phyloP scores from a whole-genome alignment of 176 grass and related monocot species.

The Chloris gayana region DNA sequence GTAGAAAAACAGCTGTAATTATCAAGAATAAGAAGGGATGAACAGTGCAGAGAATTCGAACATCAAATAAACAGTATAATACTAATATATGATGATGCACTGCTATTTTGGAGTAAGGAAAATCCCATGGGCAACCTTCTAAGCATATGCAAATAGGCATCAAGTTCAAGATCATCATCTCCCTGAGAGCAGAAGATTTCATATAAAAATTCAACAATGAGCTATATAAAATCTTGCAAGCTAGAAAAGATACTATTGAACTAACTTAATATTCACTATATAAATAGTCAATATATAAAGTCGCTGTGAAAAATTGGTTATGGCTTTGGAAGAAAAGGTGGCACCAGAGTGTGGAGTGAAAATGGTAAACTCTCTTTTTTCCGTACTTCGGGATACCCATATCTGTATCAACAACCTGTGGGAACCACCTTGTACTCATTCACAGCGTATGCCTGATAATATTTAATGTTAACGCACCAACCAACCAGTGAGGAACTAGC shows the following conservation, averaged over 20 bases:
- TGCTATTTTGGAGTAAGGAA: conserved; percentile 2
- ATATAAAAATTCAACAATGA: neutral
- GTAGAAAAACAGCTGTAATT: conserved; percentile 13
- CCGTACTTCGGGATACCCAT: neutral
- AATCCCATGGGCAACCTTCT: neutral
- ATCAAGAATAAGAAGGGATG: neutral
- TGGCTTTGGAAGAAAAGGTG: too few species aligned
- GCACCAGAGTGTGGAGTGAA: too few species aligned
- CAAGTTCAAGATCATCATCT: neutral
- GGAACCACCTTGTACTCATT: neutral
- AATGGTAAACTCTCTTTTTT: neutral
- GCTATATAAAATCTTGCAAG: too few species aligned
- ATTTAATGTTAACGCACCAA: neutral
- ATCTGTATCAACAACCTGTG: neutral
- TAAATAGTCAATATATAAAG: too few species aligned
- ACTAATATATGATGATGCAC: conserved; percentile 1
- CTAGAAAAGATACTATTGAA: too few species aligned
- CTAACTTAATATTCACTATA: too few species aligned
- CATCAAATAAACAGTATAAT: neutral
- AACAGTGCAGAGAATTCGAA: conserved; percentile 26
- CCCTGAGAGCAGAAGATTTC: neutral
- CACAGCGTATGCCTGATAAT: neutral
- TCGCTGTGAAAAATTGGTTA: too few species aligned
- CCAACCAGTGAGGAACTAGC: neutral
- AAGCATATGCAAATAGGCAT: neutral